These are phyloP conservation scores for Solanum ahanhuiri DNA, from an alignment of 257 asterid species.

Conservation along the genomic window DNA sequence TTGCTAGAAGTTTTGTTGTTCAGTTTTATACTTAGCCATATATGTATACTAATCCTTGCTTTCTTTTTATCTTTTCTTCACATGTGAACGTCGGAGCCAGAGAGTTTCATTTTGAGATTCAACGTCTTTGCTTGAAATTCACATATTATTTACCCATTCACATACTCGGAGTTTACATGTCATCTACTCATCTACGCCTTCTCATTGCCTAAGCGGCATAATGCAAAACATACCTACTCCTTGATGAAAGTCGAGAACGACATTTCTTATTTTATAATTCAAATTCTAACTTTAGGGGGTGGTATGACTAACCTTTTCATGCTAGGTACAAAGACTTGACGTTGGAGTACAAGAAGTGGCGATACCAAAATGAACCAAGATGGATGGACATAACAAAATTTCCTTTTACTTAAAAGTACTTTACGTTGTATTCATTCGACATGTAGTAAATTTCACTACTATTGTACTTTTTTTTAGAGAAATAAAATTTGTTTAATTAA, in stretches of 20 bases:
- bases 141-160: too few relatives aligned
- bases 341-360: too few relatives aligned
- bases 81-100: neutral
- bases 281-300: neutral
- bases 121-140: neutral
- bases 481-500: too few relatives aligned
- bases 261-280: too few relatives aligned
- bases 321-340: neutral
- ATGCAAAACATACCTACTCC: too few relatives aligned
- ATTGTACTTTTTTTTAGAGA: neutral
- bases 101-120: neutral
- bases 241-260: too few relatives aligned
- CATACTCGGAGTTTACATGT: too few relatives aligned
- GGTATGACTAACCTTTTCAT: neutral
- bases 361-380: neutral
- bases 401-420: neutral
- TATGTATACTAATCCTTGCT: neutral
- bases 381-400: too few relatives aligned
- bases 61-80: neutral
- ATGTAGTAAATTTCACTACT: too few relatives aligned
- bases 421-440: neutral
- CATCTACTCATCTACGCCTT: too few relatives aligned
- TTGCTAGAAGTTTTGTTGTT: neutral
- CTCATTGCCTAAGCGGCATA: too few relatives aligned
- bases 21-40: neutral